These are phyloP conservation scores for Kuraishia piskuri DNA, from an alignment of 805 yeast genomes.

Conservation along the genomic window DNA sequence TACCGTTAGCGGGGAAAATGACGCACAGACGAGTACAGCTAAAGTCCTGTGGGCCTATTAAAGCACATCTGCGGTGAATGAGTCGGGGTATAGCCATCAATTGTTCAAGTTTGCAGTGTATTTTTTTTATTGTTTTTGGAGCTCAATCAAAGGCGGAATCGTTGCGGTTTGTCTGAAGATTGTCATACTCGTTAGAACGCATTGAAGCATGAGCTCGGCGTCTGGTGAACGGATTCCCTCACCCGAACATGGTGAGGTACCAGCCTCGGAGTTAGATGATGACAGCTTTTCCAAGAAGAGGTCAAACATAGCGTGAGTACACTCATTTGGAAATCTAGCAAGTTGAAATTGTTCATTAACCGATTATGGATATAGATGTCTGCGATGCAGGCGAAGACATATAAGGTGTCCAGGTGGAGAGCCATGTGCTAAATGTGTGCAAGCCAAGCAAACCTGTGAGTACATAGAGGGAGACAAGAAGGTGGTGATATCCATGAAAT, in stretches of 20 bases:
- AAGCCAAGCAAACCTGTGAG: slow-evolving; percentile 53
- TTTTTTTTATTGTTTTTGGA: too few species aligned
- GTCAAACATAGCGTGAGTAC: slow-evolving; percentile 14
- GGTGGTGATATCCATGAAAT: slow-evolving; percentile 64
- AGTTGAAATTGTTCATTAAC: neutral
- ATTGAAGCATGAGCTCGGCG: neutral
- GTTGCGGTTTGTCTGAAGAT: too few species aligned
- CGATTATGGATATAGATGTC: slow-evolving; percentile 34
- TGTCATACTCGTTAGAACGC: neutral
- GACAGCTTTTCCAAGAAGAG: slow-evolving; percentile 10
- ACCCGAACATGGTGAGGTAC: neutral
- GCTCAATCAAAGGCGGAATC: too few species aligned
- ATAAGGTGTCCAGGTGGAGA: slow-evolving; percentile 73
- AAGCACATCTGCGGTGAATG: neutral
- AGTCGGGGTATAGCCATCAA: too few species aligned
- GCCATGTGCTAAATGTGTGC: slow-evolving; percentile 57
- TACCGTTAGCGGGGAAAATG: neutral
- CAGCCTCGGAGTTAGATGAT: neutral
- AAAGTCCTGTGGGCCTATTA: neutral
- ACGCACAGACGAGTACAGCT: neutral
- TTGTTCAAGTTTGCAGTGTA: too few species aligned
- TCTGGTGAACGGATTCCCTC: neutral
- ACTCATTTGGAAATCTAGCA: neutral
- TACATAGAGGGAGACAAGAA: slow-evolving; percentile 67
- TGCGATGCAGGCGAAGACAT: slow-evolving; percentile 63